Evolutionary conservation across 140 eudicot genomes (phyloP).

Genomic region (Flaveria floridana): DNA sequence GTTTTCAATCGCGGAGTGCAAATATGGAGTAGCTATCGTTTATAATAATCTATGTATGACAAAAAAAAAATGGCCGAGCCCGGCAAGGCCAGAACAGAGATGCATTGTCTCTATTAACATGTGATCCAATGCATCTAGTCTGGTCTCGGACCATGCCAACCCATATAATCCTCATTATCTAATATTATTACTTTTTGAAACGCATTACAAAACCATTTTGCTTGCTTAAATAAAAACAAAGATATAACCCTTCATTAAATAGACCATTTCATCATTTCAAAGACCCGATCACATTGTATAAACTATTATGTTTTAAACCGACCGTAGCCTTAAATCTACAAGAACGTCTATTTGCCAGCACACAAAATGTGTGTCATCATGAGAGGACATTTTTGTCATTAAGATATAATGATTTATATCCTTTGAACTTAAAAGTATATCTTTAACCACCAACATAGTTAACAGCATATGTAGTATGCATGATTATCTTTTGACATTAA

Average conservation of each 20-base stretch:
- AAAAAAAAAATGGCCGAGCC: too few relatives aligned
- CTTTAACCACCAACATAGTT: background rate
- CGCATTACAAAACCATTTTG: background rate
- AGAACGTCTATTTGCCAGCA: background rate
- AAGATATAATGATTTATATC: conserved; percentile 11
- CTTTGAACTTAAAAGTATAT: background rate
- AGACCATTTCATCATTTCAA: background rate
- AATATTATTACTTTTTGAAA: too few relatives aligned
- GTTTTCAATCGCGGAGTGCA: too few relatives aligned
- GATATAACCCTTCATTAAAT: background rate
- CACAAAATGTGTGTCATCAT: background rate
- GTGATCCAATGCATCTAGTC: too few relatives aligned
- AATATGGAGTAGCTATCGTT: too few relatives aligned
- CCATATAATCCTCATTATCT: too few relatives aligned
- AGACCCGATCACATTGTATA: background rate
- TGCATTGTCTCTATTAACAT: too few relatives aligned
- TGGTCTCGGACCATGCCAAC: too few relatives aligned
- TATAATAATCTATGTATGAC: too few relatives aligned
- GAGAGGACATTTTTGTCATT: background rate
- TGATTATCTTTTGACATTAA: background rate
- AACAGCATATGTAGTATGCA: background rate
- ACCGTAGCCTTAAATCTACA: background rate
- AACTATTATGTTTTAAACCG: background rate
- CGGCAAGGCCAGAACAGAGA: too few relatives aligned
- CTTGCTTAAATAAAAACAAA: background rate